Conservation (phyloP, 2,329 filamentous ascomycete genomes). For the Venturia carpophila region DNA sequence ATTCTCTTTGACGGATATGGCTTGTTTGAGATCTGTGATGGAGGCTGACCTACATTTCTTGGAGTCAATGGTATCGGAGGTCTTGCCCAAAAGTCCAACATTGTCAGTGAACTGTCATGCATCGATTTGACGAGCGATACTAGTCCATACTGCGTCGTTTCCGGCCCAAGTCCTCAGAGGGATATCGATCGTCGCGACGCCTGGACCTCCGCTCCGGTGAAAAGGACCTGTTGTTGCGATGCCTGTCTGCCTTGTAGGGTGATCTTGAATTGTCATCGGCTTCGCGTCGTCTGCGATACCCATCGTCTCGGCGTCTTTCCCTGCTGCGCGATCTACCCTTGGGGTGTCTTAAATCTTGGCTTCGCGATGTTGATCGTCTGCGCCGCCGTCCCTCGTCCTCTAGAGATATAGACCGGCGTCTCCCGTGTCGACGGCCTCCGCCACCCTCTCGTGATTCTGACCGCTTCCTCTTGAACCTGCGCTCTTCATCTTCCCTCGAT, state of each 20-base stretch:
- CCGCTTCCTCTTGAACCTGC: background rate
- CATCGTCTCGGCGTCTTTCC: background rate
- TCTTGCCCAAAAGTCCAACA: background rate
- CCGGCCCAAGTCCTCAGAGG: background rate
- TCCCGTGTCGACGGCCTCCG: background rate
- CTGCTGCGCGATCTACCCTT: slow-evolving; percentile 4
- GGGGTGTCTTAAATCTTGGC: background rate
- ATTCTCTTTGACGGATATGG: background rate
- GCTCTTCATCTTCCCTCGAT: slow-evolving; percentile 3
- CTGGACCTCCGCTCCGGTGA: background rate
- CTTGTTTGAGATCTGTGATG: background rate
- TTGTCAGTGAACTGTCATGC: slow-evolving; percentile 1
- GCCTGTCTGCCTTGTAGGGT: background rate
- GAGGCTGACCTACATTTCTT: background rate
- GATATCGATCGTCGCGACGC: background rate
- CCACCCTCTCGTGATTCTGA: background rate
- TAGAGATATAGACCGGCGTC: background rate
- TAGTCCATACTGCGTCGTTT: slow-evolving; percentile 12
- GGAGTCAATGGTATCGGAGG: background rate
- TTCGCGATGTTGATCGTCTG: background rate
- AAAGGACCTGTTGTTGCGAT: background rate
- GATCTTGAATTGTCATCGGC: background rate
- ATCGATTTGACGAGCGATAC: background rate
- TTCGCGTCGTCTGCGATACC: background rate
- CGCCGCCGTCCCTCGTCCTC: background rate